Evolutionary conservation across 2,329 filamentous ascomycete species (phyloP), one percentile per base, ranked within the genome.

Genomic region (Ophiostoma sp.): DNA sequence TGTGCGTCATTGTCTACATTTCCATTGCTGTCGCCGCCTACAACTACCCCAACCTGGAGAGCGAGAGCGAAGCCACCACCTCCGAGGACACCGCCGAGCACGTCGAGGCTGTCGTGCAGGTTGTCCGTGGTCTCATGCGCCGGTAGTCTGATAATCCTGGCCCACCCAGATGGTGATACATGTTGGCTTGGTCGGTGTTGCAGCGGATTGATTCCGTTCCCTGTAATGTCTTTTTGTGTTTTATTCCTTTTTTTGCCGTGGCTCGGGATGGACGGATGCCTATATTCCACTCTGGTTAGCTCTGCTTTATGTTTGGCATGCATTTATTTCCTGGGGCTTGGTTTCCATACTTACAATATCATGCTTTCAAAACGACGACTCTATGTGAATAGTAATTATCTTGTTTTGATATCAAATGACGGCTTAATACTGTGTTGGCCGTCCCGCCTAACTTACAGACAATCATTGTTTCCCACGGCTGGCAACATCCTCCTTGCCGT

Each of bases 1-100:
- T 97, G 23, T 92, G 92, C 74, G 87, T 97, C 23, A 85, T 91
- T 65, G 82, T 88, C 5, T 89, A 89, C 74, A 76, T 88, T 64
- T 84, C 85, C 39, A 86, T 89, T 73, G 86, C 86, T 13, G 84
- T 86, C 1, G 85, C 73, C 39, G 72, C 74, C 31, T 75, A 69
- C 67, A 71, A 75, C 73, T 74, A 75, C 67, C 74, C 74, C 3
- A 73, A 74, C 60, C 65, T 69, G 3, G 69, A 44, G n/a, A 41
- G 44, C 39, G 39, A 65, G 35, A n/a, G 31, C 57, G 57, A 13
- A 15, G 57, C 31, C 31, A 36, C 60, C 20, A 39, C n/a, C 52
- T 27, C 67, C 33, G 67, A 35, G 39, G 57, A 23, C 23, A 36
- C 67, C 10, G 44, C 52, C 36, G 69, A 68, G 57, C 31, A 57